Conservation (phyloP, 106 monocot species). For the Posidonia australis region DNA sequence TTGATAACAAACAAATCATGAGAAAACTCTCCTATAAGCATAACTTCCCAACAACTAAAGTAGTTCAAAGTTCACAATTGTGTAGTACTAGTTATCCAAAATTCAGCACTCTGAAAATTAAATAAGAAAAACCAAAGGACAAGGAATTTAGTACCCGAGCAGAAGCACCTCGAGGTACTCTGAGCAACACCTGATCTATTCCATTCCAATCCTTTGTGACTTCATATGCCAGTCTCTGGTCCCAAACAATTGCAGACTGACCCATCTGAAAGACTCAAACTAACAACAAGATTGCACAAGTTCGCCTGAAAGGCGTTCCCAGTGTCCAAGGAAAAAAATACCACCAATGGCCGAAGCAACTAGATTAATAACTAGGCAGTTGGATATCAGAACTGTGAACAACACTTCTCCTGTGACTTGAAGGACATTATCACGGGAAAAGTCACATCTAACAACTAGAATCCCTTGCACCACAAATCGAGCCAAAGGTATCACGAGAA, state of each 20-base stretch:
- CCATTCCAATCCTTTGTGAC: slow-evolving; percentile 74
- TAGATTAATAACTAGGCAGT: background rate
- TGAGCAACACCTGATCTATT: slow-evolving; percentile 63
- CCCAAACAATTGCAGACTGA: slow-evolving; percentile 41
- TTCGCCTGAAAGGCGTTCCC: background rate
- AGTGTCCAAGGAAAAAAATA: too few species aligned
- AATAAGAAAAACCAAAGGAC: background rate
- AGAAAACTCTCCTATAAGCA: background rate
- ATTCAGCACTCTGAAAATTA: too few species aligned
- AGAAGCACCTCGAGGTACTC: slow-evolving; percentile 67
- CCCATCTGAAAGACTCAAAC: slow-evolving; percentile 37
- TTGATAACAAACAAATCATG: slow-evolving; percentile 6
- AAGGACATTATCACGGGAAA: slow-evolving; percentile 28
- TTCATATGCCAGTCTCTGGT: slow-evolving; percentile 44
- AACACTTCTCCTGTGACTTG: slow-evolving; percentile 21
- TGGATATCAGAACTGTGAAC: slow-evolving; percentile 12
- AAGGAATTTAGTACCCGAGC: slow-evolving; percentile 35
- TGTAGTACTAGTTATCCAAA: too few species aligned
- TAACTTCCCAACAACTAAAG: background rate
- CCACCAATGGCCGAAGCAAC: too few species aligned
- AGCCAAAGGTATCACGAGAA: slow-evolving; percentile 1
- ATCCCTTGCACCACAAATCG: background rate
- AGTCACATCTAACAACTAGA: slow-evolving; percentile 12
- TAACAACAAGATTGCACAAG: background rate
- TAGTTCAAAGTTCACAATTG: background rate